Base-by-base conservation (phyloP, 768 basidiomycete genomes). In the Psilocybe cyanescens region DNA sequence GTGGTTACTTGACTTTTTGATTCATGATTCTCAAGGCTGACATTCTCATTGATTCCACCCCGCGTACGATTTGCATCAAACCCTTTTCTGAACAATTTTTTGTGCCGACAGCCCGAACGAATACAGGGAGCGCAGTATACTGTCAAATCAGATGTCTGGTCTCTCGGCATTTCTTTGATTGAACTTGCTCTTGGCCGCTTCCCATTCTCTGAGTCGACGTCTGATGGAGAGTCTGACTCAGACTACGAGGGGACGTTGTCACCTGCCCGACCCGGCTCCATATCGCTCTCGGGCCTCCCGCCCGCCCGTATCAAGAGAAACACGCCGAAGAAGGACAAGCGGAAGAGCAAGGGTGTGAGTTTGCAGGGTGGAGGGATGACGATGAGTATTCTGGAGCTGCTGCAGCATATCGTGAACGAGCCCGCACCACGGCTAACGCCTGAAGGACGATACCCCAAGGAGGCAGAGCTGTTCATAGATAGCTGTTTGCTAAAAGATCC, bases 101-200 rank as follows among this genome's bases (percentile, higher is more conserved):
- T 58, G 52, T 57, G 61, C 62, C 51, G 35, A 57, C 75, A 99
- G 97, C 97, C 97, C 16, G 97, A 99, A 71, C 95, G 97, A 61
- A 99, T 99, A 79, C 97, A 99, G 77, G 97, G 97, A 53, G 95
- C 95, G 1, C 93, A 94, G 71, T 99, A 99, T 75, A 95, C 95
- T 30, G 97, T 99, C 75, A 99, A 99, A 76, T 98, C 96, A 3
- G 97, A 99, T 69, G 97, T 99, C 3, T 99, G 97, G 97, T 98
- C 97, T 0, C 85, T 99, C 47, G 97, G 97, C 31, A 95, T 99
- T 71, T 93, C 95, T 7, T 82, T 99, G 51, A 96, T 99, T 73
- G 97, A 99, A 78, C 87, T 99, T 45, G 97, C 95, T 0, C 86
- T 97, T 33, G 97, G 97, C 14, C 91, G 95, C 39, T 99, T 99